A percentile compares a stretch with the other conserved stretches of the same genome.
phyloP scores from a whole-genome alignment of 2,329 filamentous ascomycete species.

The Bipolaris oryzae region DNA sequence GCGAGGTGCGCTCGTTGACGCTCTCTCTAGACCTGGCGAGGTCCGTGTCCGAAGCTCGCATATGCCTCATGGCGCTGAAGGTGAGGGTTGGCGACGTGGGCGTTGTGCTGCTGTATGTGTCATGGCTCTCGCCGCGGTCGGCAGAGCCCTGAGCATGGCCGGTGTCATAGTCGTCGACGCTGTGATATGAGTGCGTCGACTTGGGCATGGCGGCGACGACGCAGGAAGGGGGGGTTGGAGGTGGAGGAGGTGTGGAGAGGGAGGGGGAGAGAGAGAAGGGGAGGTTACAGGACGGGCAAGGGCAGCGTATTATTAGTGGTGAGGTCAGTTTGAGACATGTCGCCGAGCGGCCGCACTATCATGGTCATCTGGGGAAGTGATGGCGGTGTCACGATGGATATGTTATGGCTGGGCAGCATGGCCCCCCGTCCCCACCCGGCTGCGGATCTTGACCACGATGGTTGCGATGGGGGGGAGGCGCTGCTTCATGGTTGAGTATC shows the following conservation, averaged over 20 bases:
- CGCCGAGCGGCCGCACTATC: constrained; percentile 17
- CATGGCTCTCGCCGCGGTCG: constrained; percentile 37
- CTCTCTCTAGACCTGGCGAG: constrained; percentile 39
- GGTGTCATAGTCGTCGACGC: constrained; percentile 43
- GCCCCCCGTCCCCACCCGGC: constrained; percentile 9
- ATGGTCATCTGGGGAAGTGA: constrained; percentile 34
- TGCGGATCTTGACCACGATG: constrained; percentile 11
- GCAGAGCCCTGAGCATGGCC: constrained; percentile 43
- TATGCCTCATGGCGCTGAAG: constrained; percentile 36
- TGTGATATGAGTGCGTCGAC: constrained; percentile 45
- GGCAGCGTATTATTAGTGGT: constrained; percentile 16
- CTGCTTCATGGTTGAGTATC: constrained; percentile 1
- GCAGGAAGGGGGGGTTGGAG: neutral
- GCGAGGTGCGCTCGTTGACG: constrained; percentile 55
- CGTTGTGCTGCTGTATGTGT: constrained; percentile 43
- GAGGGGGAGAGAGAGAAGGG: neutral
- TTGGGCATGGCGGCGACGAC: constrained; percentile 35
- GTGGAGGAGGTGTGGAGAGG: neutral
- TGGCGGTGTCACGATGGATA: constrained; percentile 30
- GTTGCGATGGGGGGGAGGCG: neutral
- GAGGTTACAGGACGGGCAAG: constrained; percentile 7
- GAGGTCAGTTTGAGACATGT: constrained; percentile 16
- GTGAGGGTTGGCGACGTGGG: constrained; percentile 42
- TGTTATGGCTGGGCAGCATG: constrained; percentile 21
- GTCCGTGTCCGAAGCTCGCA: constrained; percentile 46